phyloP scores from a whole-genome alignment of 371 early-diverging fungal genomes.

The Umbelopsis sp. region DNA sequence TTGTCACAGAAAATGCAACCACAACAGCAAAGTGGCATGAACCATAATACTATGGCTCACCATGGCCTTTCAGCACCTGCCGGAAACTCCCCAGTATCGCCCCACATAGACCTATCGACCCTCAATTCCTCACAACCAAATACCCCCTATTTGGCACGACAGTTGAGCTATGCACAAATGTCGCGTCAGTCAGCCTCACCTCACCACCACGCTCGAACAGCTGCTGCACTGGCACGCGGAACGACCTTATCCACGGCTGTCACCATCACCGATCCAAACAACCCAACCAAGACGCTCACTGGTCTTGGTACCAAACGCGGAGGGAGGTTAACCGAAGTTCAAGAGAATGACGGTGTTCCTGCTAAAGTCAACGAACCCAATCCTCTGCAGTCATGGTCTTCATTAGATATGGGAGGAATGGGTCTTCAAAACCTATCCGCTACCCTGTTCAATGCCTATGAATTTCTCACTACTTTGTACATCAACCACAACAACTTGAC shows the following conservation, averaged over 20 bases:
- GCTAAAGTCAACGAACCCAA: constrained; percentile 17
- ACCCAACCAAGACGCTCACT: constrained; percentile 52
- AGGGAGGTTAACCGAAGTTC: constrained; percentile 22
- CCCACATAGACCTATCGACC: constrained; percentile 34
- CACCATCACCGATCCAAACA: constrained; percentile 68
- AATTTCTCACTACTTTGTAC: constrained; percentile 89
- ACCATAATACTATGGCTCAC: constrained; percentile 21
- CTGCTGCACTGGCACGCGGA: constrained; percentile 64
- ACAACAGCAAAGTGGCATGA: constrained; percentile 29
- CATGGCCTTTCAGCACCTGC: constrained; percentile 34
- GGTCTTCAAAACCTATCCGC: constrained; percentile 77
- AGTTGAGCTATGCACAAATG: constrained; percentile 69
- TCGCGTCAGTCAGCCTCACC: constrained; percentile 82
- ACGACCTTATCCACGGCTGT: constrained; percentile 55
- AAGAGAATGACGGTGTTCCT: constrained; percentile 23
- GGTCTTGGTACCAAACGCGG: constrained; percentile 36
- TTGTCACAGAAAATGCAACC: constrained; percentile 45
- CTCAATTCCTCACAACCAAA: constrained; percentile 34
- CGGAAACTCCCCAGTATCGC: constrained; percentile 31
- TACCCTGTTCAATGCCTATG: constrained; percentile 73
- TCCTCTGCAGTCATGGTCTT: constrained; percentile 68
- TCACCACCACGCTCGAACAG: constrained; percentile 89
- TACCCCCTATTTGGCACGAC: constrained; percentile 71
- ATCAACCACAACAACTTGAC: constrained; percentile 93
- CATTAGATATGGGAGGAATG: constrained; percentile 93